Conservation (phyloP, 345 rosid species). For the Populus simonii region DNA sequence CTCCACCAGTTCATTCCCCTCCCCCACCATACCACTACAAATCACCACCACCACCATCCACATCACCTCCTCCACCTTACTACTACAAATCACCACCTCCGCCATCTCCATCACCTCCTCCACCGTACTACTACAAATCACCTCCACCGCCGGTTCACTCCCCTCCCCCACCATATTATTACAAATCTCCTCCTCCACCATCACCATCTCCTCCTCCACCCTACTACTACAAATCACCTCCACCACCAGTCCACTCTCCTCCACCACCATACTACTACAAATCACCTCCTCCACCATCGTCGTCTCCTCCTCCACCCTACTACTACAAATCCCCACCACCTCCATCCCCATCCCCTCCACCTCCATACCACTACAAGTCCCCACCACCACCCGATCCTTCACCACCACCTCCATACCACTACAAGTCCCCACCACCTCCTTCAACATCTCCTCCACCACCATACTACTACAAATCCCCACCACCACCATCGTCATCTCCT, state of each 20-base stretch:
- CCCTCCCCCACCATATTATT: neutral
- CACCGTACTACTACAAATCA: neutral
- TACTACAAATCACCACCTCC: neutral
- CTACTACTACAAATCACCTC: neutral
- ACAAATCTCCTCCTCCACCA: neutral
- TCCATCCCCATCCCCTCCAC: slow-evolving; percentile 1
- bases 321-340: slow-evolving; percentile 4
- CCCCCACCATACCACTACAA: neutral
- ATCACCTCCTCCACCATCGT: neutral
- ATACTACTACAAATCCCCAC: slow-evolving; percentile 7
- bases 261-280: slow-evolving; percentile 5
- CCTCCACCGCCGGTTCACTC: neutral
- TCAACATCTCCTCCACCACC: neutral
- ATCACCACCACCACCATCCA: neutral
- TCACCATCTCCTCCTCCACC: neutral
- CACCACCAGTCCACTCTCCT: neutral
- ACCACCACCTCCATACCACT: slow-evolving; percentile 8
- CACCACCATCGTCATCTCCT: slow-evolving; percentile 4
- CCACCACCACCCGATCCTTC: slow-evolving; percentile 1
- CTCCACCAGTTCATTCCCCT: neutral
- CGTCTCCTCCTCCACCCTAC: neutral
- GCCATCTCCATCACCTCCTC: neutral
- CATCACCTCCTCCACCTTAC: neutral
- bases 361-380: slow-evolving; percentile 6
- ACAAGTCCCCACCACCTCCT: slow-evolving; percentile 2